These are phyloP conservation scores for Asterophora lycoperdoides DNA, from an alignment of 768 basidiomycete genomes.

Conservation along the genomic window DNA sequence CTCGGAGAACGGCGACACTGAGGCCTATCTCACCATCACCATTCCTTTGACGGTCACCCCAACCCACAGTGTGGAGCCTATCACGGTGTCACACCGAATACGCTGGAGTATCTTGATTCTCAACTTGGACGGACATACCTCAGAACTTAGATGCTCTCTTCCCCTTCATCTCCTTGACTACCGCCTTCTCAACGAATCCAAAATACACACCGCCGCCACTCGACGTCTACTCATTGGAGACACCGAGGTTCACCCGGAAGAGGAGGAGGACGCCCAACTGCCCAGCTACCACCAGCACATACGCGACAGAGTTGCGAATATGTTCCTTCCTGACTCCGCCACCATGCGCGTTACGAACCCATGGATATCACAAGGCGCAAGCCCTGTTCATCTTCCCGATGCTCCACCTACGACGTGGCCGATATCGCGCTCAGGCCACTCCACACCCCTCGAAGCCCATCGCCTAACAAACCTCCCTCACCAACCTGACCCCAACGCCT, in stretches of 20 bases:
- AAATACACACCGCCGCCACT: conserved; percentile 65
- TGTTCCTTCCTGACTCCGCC: conserved; percentile 62
- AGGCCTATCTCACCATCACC: conserved; percentile 54
- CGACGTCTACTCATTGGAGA: conserved; percentile 61
- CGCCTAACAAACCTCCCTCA: conserved; percentile 41
- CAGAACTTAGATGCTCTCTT: conserved; percentile 91
- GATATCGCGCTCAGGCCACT: conserved; percentile 27
- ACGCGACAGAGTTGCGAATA: conserved; percentile 81
- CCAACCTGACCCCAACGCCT: conserved; percentile 37
- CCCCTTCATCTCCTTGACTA: conserved; percentile 82
- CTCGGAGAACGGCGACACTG: conserved; percentile 38
- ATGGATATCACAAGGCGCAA: conserved; percentile 44
- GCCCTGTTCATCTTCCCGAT: conserved; percentile 26
- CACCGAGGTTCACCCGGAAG: conserved; percentile 31
- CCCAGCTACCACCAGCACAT: conserved; percentile 90
- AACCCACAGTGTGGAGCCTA: conserved; percentile 71
- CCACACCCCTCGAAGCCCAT: conserved; percentile 38
- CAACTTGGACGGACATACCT: conserved; percentile 89
- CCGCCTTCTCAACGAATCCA: conserved; percentile 70
- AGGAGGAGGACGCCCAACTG: conserved; percentile 67
- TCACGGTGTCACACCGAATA: conserved; percentile 72
- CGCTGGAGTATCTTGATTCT: conserved; percentile 75
- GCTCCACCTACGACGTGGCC: conserved; percentile 13
- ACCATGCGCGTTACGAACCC: conserved; percentile 63
- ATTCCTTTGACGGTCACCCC: conserved; percentile 64